A percentile compares a stretch with the other conserved stretches of the same genome.
Conservation (phyloP, 2,329 filamentous ascomycete genomes). For the Drechslera avenae region DNA sequence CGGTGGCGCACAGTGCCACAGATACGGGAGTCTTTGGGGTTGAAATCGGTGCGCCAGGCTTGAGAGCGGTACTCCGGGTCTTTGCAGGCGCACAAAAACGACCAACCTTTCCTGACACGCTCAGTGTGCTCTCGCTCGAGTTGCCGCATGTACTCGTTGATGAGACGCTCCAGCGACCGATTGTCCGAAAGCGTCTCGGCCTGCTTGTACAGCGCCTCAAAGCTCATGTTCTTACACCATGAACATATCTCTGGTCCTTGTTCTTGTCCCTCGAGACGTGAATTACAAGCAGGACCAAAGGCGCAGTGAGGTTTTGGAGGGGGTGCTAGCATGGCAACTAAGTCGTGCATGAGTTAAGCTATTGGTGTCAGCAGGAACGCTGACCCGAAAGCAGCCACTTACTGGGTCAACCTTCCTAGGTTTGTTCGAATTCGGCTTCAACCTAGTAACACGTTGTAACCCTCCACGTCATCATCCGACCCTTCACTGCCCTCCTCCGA, state of each 20-base stretch:
- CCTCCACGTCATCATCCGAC: conserved; percentile 33
- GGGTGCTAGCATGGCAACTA: conserved; percentile 24
- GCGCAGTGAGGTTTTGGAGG: conserved; percentile 28
- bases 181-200: conserved; percentile 19
- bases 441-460: conserved; percentile 23
- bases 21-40: conserved; percentile 24
- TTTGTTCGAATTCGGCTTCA: conserved; percentile 4
- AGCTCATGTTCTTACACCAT: conserved; percentile 36
- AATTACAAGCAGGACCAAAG: conserved; percentile 28
- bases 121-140: conserved; percentile 26
- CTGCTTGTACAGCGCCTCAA: conserved; percentile 24
- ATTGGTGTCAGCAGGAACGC: conserved; percentile 1
- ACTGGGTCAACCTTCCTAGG: conserved; percentile 1
- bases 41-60: conserved; percentile 27
- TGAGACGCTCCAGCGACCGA: conserved; percentile 15
- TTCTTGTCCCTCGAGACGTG: conserved; percentile 24
- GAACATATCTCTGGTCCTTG: conserved; percentile 26
- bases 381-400: not conserved
- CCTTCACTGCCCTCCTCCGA: conserved; percentile 21
- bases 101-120: conserved; percentile 27
- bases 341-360: not conserved
- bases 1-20: conserved; percentile 29
- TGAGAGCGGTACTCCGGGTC: conserved; percentile 26
- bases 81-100: conserved; percentile 29
- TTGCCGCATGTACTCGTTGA: conserved; percentile 26